Conservation (phyloP, 2,329 filamentous ascomycete genomes). For the Metarhizium anisopliae region DNA sequence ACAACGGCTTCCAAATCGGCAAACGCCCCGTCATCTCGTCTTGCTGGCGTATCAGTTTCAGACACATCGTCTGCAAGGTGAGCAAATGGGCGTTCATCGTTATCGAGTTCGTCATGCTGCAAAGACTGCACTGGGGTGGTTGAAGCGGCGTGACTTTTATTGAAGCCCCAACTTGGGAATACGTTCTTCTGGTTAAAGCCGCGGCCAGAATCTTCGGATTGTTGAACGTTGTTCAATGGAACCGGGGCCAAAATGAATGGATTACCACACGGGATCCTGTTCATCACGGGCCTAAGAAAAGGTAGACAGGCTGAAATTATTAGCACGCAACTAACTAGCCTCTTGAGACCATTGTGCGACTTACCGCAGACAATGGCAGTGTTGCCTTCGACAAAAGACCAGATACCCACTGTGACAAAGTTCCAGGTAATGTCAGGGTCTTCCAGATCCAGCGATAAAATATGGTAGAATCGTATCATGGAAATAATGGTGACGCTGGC, state of each 20-base stretch:
- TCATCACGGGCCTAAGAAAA: background rate
- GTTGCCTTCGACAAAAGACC: conserved; percentile 30
- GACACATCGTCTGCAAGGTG: background rate
- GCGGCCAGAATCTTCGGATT: background rate
- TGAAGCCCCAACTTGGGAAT: background rate
- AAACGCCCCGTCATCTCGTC: background rate
- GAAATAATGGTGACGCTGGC: background rate
- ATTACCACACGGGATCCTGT: background rate
- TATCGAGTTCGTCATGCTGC: background rate
- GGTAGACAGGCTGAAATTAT: background rate
- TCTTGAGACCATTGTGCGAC: background rate
- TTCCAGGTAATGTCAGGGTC: conserved; percentile 23
- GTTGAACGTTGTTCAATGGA: background rate
- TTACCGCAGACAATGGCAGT: conserved; percentile 26
- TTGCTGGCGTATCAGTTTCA: background rate
- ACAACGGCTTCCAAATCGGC: background rate
- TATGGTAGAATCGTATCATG: background rate
- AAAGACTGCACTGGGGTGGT: background rate
- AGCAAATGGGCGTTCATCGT: background rate
- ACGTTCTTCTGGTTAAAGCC: background rate
- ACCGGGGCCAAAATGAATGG: background rate
- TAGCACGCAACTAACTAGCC: background rate
- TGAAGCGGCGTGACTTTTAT: background rate
- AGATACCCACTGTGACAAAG: conserved; percentile 21
- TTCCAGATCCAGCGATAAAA: background rate